phyloP scores from a whole-genome alignment of 495 filamentous ascomycete species.

The Monascus purpureus region DNA sequence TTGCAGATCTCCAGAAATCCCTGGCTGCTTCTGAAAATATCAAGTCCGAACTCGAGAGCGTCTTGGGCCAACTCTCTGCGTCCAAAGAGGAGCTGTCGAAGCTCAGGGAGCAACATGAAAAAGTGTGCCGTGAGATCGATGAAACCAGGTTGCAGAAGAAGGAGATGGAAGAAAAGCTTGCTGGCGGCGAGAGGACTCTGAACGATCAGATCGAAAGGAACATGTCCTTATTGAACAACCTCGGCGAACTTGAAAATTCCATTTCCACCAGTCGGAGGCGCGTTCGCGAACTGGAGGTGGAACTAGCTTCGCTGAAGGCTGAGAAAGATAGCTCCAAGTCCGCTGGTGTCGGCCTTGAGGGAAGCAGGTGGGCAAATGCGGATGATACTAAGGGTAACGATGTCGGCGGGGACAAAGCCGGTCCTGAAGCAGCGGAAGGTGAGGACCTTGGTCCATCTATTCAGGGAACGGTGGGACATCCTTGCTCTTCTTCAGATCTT shows the following conservation, averaged over 20 bases:
- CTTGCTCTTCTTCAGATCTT: slow-evolving; percentile 25
- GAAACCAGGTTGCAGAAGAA: slow-evolving; percentile 16
- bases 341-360: slow-evolving; percentile 15
- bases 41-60: slow-evolving; percentile 21
- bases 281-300: slow-evolving; percentile 32
- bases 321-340: slow-evolving; percentile 13
- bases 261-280: slow-evolving; percentile 26
- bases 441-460: slow-evolving; percentile 40
- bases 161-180: slow-evolving; percentile 22
- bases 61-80: slow-evolving; percentile 19
- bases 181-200: slow-evolving; percentile 22
- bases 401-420: slow-evolving; percentile 14
- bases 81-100: slow-evolving; percentile 21
- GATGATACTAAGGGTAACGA: slow-evolving; percentile 16
- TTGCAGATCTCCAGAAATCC: slow-evolving; percentile 24
- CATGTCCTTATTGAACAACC: slow-evolving; percentile 31
- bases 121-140: slow-evolving; percentile 17
- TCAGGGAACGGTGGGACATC: slow-evolving; percentile 40
- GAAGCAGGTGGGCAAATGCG: slow-evolving; percentile 29
- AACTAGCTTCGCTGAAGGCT: slow-evolving; percentile 25
- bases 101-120: slow-evolving; percentile 19
- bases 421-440: slow-evolving; percentile 34
- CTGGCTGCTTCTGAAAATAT: slow-evolving; percentile 13
- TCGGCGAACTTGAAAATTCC: slow-evolving; percentile 26
- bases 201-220: slow-evolving; percentile 37